Evolutionary conservation across 257 asterid genomes (phyloP), one percentile per base, ranked within the genome.

Genomic region (Solanum gandarillasii): DNA sequence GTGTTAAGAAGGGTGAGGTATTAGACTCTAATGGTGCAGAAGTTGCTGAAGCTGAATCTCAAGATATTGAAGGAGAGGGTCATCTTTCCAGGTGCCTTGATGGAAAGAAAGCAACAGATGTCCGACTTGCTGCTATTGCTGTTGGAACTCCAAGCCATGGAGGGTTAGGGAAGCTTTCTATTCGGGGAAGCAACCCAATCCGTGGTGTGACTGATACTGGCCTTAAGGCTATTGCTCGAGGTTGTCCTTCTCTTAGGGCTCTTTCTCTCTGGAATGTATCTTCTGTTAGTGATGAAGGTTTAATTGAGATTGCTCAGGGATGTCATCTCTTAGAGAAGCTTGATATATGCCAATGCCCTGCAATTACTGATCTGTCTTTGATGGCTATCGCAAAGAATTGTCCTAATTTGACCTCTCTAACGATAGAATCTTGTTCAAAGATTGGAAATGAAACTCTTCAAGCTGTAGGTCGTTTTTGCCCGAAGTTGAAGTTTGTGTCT

Each of bases 161-260:
- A 86, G 99, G 99, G 86, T 88, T 97, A 88, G 99, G 98, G 23
- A 96, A 97, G 91, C 98, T 97, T 87, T 94, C 96, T 12, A 94
- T 97, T 79, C 90, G 96, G 62, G 99, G 99, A 86, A 93, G 92
- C 89, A 62, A 88, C 39, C 86, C 94, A 52, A 92, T 91, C 72
- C 85, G 92, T 72, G 93, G 94, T 52, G 92, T 95, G 92, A 94
- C 99, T 9, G 84, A 96, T 83, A 41, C 87, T 38, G 99, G 99
- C 75, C 92, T 97, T n/a, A 96, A 93, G 90, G 96, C 98, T 16
- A 90, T 95, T 76, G 95, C 98, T 21, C 92, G 90, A 32, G 95
- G 98, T 29, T 96, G 98, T 92, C 95, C 98, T 87, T 94, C 98
- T 87, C 87, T 97, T 75, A 90, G 90, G 90, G 90, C 21, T 89